These are phyloP conservation scores for Rhodamnia argentea DNA, from an alignment of 345 rosid genomes.

Conservation along the genomic window DNA sequence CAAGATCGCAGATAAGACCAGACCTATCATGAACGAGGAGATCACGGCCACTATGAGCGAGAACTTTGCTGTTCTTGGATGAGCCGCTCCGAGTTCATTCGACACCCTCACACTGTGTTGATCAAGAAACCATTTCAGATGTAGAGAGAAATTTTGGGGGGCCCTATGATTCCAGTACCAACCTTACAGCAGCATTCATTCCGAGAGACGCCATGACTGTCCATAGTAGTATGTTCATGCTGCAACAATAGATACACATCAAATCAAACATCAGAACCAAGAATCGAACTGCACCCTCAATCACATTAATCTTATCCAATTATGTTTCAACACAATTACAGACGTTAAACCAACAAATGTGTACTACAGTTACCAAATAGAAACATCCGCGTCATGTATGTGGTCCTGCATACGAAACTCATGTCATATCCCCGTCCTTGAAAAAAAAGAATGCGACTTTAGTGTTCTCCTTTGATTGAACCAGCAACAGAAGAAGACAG, in stretches of 20 bases:
- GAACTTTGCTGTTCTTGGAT: conserved; percentile 22
- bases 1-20: conserved; percentile 26
- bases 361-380: neutral
- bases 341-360: no score
- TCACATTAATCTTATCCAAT: neutral
- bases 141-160: neutral
- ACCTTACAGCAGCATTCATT: conserved; percentile 73
- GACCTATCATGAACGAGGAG: conserved; percentile 41
- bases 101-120: conserved; percentile 61
- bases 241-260: neutral
- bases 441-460: neutral
- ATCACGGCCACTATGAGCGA: conserved; percentile 39
- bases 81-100: conserved; percentile 25
- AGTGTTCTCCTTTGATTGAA: neutral
- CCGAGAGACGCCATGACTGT: conserved; percentile 57
- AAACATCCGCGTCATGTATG: neutral
- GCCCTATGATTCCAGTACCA: neutral
- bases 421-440: neutral
- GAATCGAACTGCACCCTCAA: neutral
- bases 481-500: neutral
- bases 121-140: neutral
- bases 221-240: conserved; percentile 40
- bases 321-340: neutral
- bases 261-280: neutral
- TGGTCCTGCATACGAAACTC: neutral